Base-by-base conservation (phyloP, 306 rosid genomes). In the Begonia masoniana region DNA sequence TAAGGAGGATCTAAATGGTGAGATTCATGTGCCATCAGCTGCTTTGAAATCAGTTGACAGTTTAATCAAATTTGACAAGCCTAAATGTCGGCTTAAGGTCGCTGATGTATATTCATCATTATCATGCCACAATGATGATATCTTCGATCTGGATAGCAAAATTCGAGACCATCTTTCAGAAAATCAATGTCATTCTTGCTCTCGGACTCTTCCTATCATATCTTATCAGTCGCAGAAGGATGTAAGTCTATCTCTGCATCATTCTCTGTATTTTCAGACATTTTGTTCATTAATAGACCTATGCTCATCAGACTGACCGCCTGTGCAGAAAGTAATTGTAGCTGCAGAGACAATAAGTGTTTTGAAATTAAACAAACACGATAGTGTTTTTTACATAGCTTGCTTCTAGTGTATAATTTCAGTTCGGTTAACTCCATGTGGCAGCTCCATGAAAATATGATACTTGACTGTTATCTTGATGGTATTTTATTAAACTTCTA, bases 161-260 rank as follows among this genome's bases (percentile, higher is more conserved):
- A 74, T 92, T 61, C 80, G 99, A 56, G 91, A 92, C 69, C 86
- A 69, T 61, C 70, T 92, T 48, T 84, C 96, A 31, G 99, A 92
- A 65, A 92, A 86, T 74, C 82, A 75, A 65, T 92, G 99, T 77
- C 76, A 67, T 62, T 74, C 58, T 65, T 92, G 99, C 67, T 86
- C 88, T 68, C 75, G 77, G 67, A 65, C 96, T 42, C 86, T 92
- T 71, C 81, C 88, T 55, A 63, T 45, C 56, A 79, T 82, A 39
- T 76, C 67, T 74, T 86, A 86, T 70, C 99, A 92, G 76, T 92
- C 99, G 35, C 96, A 77, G 56, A 92, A 83, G 62, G 99, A 92
- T 94, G 99, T 92, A 77, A 52, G n/a, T 58, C 43, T 60, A 14
- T 43, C 13, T 39, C 10, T 47, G 57, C 43, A 58, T 26, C 51